Percentiles rank a stretch among this genome's conserved stretches.
Conservation (phyloP, 1,284 basidiomycete species). For the Moesziomyces parantarcticus region DNA sequence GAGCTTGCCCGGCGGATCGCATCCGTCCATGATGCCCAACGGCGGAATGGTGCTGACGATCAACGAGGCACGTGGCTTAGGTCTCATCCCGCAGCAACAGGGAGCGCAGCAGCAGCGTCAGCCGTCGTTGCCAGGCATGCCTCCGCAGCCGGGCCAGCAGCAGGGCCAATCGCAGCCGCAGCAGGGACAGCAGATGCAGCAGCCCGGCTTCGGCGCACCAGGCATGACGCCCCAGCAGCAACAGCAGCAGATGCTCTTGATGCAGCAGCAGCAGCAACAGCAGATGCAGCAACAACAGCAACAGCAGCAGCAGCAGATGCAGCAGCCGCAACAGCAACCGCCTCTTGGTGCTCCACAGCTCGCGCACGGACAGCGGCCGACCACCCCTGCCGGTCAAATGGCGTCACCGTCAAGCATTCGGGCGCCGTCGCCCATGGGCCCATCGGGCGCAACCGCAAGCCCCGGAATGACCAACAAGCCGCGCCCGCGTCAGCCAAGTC, state of each 20-base stretch:
- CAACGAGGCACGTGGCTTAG: conserved; percentile 58
- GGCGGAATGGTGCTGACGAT: conserved; percentile 61
- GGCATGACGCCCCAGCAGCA: conserved; percentile 40
- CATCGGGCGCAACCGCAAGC: conserved; percentile 31
- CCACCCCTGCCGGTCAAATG: conserved; percentile 36
- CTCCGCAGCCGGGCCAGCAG: conserved; percentile 1
- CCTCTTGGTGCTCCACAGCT: conserved; percentile 34
- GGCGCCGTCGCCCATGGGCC: conserved; percentile 44
- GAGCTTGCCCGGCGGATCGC: conserved; percentile 50
- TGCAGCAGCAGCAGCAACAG: conserved; percentile 29
- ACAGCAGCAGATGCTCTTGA: conserved; percentile 29
- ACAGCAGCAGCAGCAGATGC: conserved; percentile 45
- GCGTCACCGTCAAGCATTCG: conserved; percentile 47
- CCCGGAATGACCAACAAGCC: conserved; percentile 36
- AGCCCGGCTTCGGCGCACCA: conserved; percentile 11
- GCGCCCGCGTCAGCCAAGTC: conserved; percentile 40
- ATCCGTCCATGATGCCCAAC: conserved; percentile 40
- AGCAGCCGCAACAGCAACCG: conserved; percentile 39
- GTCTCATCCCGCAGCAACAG: conserved; percentile 53
- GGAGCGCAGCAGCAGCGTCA: conserved; percentile 27
- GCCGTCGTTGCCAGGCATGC: conserved; percentile 15
- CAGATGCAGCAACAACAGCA: conserved; percentile 24
- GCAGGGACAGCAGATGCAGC: conserved; percentile 26
- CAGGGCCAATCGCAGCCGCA: conserved; percentile 23
- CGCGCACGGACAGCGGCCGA: conserved; percentile 42